Conservation (phyloP, 495 filamentous ascomycete genomes). For the Penicillium flavigenum region DNA sequence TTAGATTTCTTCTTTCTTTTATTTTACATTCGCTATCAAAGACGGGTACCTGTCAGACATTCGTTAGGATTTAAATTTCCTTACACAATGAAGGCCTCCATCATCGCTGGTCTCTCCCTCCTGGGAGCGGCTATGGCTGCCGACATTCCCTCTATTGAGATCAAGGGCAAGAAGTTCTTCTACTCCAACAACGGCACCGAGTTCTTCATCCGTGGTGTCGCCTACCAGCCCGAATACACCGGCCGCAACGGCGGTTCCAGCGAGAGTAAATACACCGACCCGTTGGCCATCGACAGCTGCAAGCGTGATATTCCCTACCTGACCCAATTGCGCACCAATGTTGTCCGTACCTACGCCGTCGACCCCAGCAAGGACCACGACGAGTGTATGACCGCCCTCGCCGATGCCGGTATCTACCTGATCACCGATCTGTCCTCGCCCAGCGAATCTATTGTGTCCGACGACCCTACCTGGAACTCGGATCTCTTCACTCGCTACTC, state of each 20-base stretch:
- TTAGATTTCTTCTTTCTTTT: slow-evolving; percentile 6
- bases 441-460: slow-evolving; percentile 74
- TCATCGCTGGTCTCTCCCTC: slow-evolving; percentile 49
- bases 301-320: slow-evolving; percentile 84
- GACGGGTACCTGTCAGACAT: slow-evolving; percentile 22
- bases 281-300: slow-evolving; percentile 68
- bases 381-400: slow-evolving; percentile 81
- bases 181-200: slow-evolving; percentile 73
- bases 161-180: slow-evolving; percentile 66
- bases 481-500: slow-evolving; percentile 80
- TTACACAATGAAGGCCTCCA: slow-evolving; percentile 46
- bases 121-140: slow-evolving; percentile 57
- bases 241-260: slow-evolving; percentile 38
- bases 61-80: slow-evolving; percentile 2
- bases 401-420: slow-evolving; percentile 91
- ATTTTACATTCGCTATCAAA: slow-evolving; percentile 1
- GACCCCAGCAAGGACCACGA: slow-evolving; percentile 76
- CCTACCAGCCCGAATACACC: slow-evolving; percentile 71
- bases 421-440: slow-evolving; percentile 88
- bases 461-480: slow-evolving; percentile 73
- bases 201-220: slow-evolving; percentile 89
- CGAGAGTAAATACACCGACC: slow-evolving; percentile 55
- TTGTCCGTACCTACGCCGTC: slow-evolving; percentile 92
- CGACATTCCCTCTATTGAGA: slow-evolving; percentile 61
- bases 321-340: slow-evolving; percentile 74